phyloP scores from a whole-genome alignment of 2,329 filamentous ascomycete genomes.

The Spiromastix sp. region DNA sequence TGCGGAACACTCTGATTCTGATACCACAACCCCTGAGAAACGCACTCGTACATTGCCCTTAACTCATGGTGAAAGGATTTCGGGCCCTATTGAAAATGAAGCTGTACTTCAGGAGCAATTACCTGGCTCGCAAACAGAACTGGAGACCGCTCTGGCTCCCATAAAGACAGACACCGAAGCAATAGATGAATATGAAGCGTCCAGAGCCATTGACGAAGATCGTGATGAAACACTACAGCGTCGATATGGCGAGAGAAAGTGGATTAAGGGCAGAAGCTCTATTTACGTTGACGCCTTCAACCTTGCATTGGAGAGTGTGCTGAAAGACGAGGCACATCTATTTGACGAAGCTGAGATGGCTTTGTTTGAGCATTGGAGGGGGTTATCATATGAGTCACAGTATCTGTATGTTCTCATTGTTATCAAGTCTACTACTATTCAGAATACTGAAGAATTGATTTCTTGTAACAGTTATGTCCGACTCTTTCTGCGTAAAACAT shows the following conservation, averaged over 20 bases:
- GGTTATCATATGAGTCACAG: conserved; percentile 71
- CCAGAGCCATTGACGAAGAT: conserved; percentile 44
- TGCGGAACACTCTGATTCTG: conserved; percentile 17
- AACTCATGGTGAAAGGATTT: not conserved
- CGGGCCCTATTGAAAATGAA: conserved; percentile 19
- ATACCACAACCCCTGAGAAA: conserved; percentile 22
- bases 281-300: conserved; percentile 98
- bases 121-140: conserved; percentile 46
- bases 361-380: conserved; percentile 67
- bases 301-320: conserved; percentile 75
- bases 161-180: conserved; percentile 59
- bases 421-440: not conserved
- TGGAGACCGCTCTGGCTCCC: conserved; percentile 61
- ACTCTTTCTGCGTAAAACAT: conserved; percentile 83
- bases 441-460: conserved; percentile 7
- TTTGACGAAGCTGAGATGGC: conserved; percentile 70
- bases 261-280: conserved; percentile 69
- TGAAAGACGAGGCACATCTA: conserved; percentile 78
- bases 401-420: conserved; percentile 60
- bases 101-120: conserved; percentile 21
- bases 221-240: conserved; percentile 34
- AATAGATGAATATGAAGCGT: conserved; percentile 68
- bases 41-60: not conserved
- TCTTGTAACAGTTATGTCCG: conserved; percentile 62
- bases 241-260: conserved; percentile 39